Evolutionary conservation across 2,329 filamentous ascomycete species (phyloP).

Genomic region (Fonsecaea erecta): DNA sequence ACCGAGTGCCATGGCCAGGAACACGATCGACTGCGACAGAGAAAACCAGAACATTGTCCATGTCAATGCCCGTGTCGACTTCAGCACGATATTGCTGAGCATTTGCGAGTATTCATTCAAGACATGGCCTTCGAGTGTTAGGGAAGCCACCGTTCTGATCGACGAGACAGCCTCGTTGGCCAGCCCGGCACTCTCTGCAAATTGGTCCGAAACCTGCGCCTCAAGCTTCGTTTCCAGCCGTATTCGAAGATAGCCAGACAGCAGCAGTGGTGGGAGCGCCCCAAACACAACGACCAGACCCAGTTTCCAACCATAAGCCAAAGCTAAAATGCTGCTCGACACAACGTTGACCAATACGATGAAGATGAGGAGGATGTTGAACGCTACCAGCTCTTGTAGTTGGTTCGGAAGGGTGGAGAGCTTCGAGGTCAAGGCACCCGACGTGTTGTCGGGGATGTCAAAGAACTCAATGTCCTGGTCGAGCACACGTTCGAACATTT

Average conservation of each 20-base stretch:
- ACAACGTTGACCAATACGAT: constrained; percentile 54
- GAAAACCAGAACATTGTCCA: constrained; percentile 42
- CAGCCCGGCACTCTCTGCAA: constrained; percentile 54
- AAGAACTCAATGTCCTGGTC: constrained; percentile 43
- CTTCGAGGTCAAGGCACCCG: constrained; percentile 40
- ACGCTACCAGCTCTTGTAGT: constrained; percentile 57
- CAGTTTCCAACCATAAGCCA: constrained; percentile 55
- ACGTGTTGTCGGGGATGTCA: constrained; percentile 41
- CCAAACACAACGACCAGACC: constrained; percentile 55
- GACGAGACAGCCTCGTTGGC: constrained; percentile 57
- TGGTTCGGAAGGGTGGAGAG: constrained; percentile 39
- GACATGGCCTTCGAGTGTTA: constrained; percentile 54
- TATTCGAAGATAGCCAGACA: constrained; percentile 55
- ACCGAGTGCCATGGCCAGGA: constrained; percentile 40
- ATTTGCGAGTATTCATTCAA: constrained; percentile 41
- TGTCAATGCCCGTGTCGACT: constrained; percentile 38
- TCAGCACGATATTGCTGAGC: constrained; percentile 35
- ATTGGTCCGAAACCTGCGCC: constrained; percentile 50
- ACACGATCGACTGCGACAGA: constrained; percentile 42
- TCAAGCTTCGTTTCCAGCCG: constrained; percentile 56
- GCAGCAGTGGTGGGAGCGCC: constrained; percentile 53
- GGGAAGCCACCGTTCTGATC: constrained; percentile 56
- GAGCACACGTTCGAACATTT: constrained; percentile 39
- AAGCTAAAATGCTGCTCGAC: constrained; percentile 52
- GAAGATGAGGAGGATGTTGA: constrained; percentile 56